Evolutionary conservation across 495 filamentous ascomycete species (phyloP), one percentile per base, ranked within the genome.

Genomic region (Rostrohypoxylon terebratum): DNA sequence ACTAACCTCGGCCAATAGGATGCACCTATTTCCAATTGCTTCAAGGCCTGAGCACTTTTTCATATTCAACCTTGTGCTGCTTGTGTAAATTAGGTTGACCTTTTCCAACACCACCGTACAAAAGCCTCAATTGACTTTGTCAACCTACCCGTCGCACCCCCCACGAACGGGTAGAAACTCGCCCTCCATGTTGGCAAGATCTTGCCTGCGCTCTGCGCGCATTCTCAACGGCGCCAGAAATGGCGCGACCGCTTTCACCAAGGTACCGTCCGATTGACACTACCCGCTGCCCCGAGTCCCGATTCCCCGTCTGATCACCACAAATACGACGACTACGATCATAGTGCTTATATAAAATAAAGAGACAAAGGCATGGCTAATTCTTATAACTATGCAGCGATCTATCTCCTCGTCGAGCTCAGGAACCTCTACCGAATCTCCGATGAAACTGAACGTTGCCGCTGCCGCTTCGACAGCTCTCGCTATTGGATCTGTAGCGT

Each of bases 401-500:
- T 80, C 88, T 72, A 77, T 82, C 51, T 85, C 88, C 64, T 89
- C 89, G 66, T 86, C 90, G 47, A 86, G 83, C 75, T 83, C 85
- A 79, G 84, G 85, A 74, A 80, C 88, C 75, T 81, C 85, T 66
- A 81, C 83, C 76, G 83, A 87, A 72, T 88, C 89, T 34, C 85
- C 89, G 54, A 84, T 87, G 77, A 85, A 83, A 76, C 85, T 93
- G 77, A 98, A 92, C 77, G 86, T 93, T 71, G 92, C 93, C 80
- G 93, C 91, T 71, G 86, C 87, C 75, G 92, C 91, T 71, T 91
- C 96, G 73, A 97, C 94, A 69, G 86, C 90, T 75, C 85, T 92
- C 75, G 94, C 96, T 72, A 83, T 93, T 80, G 94, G 94, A 80
- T 93, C 94, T 63, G 87, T 96, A 76, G 93, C 91, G 62, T 97